Conservation (phyloP, 495 filamentous ascomycete genomes). For the Trichoderma gamsii region DNA sequence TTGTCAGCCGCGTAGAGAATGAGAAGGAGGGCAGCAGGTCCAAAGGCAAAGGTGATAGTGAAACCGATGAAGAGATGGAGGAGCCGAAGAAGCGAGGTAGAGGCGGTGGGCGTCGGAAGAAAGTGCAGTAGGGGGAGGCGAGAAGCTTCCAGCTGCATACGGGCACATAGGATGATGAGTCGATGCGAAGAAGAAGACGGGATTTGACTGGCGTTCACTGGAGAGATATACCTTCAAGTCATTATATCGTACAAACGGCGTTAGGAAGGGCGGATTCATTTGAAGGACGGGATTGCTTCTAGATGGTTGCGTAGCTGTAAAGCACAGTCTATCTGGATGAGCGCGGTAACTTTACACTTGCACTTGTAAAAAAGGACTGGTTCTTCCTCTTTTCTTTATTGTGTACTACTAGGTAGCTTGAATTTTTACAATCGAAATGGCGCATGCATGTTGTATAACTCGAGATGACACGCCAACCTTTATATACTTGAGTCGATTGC, state of each 20-base stretch:
- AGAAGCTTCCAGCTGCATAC: not conserved
- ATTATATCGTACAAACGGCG: conserved; percentile 10
- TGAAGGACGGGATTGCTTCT: not conserved
- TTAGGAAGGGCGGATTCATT: not conserved
- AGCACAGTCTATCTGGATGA: not conserved
- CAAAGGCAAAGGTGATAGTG: conserved; percentile 35
- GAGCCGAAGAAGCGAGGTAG: conserved; percentile 39
- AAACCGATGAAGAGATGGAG: conserved; percentile 38
- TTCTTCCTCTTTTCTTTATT: not conserved
- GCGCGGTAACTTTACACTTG: not conserved
- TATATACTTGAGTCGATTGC: not conserved
- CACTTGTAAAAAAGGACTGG: no score
- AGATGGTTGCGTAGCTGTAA: conserved; percentile 2
- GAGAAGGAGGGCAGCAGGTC: conserved; percentile 37
- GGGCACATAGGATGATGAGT: not conserved
- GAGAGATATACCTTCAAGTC: not conserved
- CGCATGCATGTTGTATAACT: not conserved
- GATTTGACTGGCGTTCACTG: conserved; percentile 1
- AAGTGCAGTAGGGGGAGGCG: conserved; percentile 18
- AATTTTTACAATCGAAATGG: no score
- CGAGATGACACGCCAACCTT: not conserved
- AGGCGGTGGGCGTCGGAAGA: conserved; percentile 40
- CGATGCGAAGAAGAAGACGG: conserved; percentile 4
- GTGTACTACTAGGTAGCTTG: not conserved
- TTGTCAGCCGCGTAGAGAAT: conserved; percentile 79